Conservation (phyloP, 2,329 filamentous ascomycete species). For the Capronia epimyces region DNA sequence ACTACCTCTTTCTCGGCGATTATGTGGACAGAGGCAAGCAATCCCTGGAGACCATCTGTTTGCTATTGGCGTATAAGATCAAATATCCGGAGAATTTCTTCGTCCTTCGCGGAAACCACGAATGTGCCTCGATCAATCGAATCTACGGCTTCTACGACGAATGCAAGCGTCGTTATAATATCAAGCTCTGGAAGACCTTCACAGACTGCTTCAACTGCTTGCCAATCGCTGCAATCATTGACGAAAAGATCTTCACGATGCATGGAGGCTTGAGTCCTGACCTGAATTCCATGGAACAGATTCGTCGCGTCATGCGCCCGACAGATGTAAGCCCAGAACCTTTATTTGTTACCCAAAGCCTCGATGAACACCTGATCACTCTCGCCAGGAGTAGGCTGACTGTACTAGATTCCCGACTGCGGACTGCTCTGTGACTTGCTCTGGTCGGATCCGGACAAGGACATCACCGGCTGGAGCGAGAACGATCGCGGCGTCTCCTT, state of each 20-base stretch:
- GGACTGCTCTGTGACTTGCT: conserved; percentile 94
- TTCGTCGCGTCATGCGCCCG: conserved; percentile 95
- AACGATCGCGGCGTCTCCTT: conserved; percentile 98
- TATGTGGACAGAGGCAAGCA: conserved; percentile 99
- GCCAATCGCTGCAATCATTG: conserved; percentile 96
- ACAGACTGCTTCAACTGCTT: conserved; percentile 99
- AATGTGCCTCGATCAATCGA: conserved; percentile 97
- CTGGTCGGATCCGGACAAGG: conserved; percentile 98
- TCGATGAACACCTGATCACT: not conserved
- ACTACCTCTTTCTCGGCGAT: conserved; percentile 98
- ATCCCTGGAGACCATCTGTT: conserved; percentile 95
- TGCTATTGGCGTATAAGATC: conserved; percentile 97
- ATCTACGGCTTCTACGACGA: conserved; percentile 99
- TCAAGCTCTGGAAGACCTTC: conserved; percentile 99
- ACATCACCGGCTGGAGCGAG: conserved; percentile 98
- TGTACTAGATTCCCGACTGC: conserved; percentile 85
- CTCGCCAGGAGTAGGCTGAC: conserved; percentile 3
- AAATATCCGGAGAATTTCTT: conserved; percentile 99
- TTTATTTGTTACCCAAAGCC: not conserved
- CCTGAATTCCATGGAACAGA: conserved; percentile 99
- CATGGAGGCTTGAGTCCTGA: conserved; percentile 96
- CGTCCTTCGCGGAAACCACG: conserved; percentile 95
- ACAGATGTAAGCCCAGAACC: conserved; percentile 74
- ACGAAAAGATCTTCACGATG: conserved; percentile 99
- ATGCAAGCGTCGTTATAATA: conserved; percentile 98